A percentile compares a stretch with the other conserved stretches of the same genome.
Evolutionary conservation across 176 grass and related monocot genomes (phyloP).

Genomic region (Phoenix dactylifera): DNA sequence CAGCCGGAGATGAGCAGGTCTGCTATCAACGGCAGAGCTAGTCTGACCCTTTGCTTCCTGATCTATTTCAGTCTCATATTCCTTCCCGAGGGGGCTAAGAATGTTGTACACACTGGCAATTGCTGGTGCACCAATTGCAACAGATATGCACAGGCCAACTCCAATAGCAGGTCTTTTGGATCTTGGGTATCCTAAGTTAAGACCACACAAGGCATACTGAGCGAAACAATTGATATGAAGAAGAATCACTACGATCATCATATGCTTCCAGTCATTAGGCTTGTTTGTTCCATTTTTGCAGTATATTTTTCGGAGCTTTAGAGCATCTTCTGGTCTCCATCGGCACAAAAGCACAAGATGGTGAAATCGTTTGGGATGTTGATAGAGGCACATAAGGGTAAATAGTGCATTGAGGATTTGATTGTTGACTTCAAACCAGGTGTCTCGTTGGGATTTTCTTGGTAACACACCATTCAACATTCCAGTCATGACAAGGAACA

Average conservation of each 20-base stretch:
- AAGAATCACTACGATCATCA: slow-evolving; percentile 44
- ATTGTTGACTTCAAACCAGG: slow-evolving; percentile 71
- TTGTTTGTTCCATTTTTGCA: slow-evolving; percentile 53
- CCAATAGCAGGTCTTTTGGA: slow-evolving; percentile 36
- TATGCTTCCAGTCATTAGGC: slow-evolving; percentile 72
- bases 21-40: neutral
- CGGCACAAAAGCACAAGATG: slow-evolving; percentile 45
- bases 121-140: slow-evolving; percentile 48
- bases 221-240: slow-evolving; percentile 74
- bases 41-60: slow-evolving; percentile 23
- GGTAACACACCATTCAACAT: slow-evolving; percentile 50
- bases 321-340: slow-evolving; percentile 37
- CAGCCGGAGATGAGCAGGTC: neutral
- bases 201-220: slow-evolving; percentile 62
- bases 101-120: slow-evolving; percentile 58
- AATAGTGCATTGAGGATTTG: slow-evolving; percentile 75
- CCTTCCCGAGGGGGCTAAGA: slow-evolving; percentile 60
- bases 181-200: slow-evolving; percentile 46
- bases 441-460: slow-evolving; percentile 30
- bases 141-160: slow-evolving; percentile 40
- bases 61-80: slow-evolving; percentile 44
- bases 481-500: slow-evolving; percentile 76
- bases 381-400: slow-evolving; percentile 62
- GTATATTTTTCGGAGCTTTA: slow-evolving; percentile 41
- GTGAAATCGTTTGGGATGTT: slow-evolving; percentile 53